Evolutionary conservation across 2,329 filamentous ascomycete genomes (phyloP), one percentile per base, ranked within the genome.

Genomic region (Chrysoporthe puriensis): DNA sequence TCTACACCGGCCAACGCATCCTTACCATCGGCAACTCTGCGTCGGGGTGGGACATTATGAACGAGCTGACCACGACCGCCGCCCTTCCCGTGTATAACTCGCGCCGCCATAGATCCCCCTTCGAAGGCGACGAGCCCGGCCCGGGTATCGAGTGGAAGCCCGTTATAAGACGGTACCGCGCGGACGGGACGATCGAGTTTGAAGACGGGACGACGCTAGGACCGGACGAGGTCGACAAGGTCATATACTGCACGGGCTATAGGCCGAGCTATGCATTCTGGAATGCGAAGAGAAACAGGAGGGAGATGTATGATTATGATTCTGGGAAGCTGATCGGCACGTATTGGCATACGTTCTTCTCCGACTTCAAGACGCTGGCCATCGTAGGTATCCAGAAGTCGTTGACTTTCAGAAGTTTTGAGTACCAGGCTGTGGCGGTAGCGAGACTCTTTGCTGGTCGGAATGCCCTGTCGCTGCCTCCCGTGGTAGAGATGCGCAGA

Each of bases 331-430:
- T 88, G 1, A 66, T 79, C 0, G 79, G 79, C 0, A 80, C 71
- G 2, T 88, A 86, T 70, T 80, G 79, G 75, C 85, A 88, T 72
- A 86, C 84, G 0, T 87, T 87, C 73, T 79, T 85, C 62, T 80
- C 77, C 1, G 79, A 82, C 32, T 81, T 81, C 52, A 74, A 79
- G 0, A 84, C 81, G 0, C 74, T 89, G 0, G 86, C 79, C 0
- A 76, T 86, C 13, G 79, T 88, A 0, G 86, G 86, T 0, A 72
- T 86, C 6, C 85, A 84, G 1, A 80, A 84, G 0, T 81, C 81
- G 0, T 73, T 85, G 14, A 86, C 84, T 0, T 87, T 86, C 66
- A 75, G 85, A 7, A 83, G 82, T 46, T 86, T 86, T 69, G 85
- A 87, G 73, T 87, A 87, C 69, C 85, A 87, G 72, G 84, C 83